phyloP scores from a whole-genome alignment of 192 early-diverging fungal species.

The Umbelopsis vinacea region DNA sequence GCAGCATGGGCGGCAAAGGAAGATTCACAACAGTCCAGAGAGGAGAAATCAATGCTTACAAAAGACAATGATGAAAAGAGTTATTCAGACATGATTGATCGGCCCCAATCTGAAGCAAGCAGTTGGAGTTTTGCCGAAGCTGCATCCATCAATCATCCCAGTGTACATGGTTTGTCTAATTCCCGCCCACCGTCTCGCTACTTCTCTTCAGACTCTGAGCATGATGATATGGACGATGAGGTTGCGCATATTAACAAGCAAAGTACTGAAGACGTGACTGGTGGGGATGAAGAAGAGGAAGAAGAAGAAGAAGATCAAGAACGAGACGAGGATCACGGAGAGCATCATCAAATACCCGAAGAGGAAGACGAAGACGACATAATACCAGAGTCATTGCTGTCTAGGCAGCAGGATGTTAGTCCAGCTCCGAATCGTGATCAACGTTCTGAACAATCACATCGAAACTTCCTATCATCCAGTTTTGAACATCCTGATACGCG shows the following conservation, averaged over 20 bases:
- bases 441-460: slow-evolving; percentile 10
- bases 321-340: background rate
- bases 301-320: background rate
- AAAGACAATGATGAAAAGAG: background rate
- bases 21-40: background rate
- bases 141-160: slow-evolving; percentile 10
- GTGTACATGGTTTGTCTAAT: slow-evolving; percentile 5
- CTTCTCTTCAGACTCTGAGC: slow-evolving; percentile 9
- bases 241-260: background rate
- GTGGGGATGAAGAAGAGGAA: background rate
- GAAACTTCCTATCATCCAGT: background rate
- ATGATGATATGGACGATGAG: background rate
- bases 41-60: background rate
- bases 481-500: slow-evolving; percentile 14
- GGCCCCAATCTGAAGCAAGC: background rate
- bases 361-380: background rate
- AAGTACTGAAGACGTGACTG: background rate
- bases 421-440: background rate
- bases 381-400: background rate
- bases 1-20: slow-evolving; percentile 10
- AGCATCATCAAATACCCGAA: background rate
- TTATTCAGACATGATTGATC: background rate
- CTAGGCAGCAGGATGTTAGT: background rate
- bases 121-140: slow-evolving; percentile 17
- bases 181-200: slow-evolving; percentile 14